Evolutionary conservation across 345 rosid genomes (phyloP).

Genomic region (Raphanus sativus): DNA sequence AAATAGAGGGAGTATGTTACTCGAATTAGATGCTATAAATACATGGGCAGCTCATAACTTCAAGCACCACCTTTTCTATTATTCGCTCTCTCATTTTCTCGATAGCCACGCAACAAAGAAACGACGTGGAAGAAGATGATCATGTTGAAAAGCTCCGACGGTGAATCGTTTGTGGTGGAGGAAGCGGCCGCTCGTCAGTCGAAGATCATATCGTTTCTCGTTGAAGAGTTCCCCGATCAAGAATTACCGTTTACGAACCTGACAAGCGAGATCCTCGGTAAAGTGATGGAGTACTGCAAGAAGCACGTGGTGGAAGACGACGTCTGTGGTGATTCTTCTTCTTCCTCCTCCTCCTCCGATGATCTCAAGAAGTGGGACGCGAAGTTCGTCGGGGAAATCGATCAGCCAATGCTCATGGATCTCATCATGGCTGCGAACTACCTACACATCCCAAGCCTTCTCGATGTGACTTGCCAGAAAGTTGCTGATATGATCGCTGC

Average conservation of each 20-base stretch:
- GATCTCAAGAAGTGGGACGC: slow-evolving; percentile 54
- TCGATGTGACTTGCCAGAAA: slow-evolving; percentile 56
- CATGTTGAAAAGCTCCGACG: slow-evolving; percentile 52
- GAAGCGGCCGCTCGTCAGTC: slow-evolving; percentile 51
- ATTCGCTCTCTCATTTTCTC: background rate
- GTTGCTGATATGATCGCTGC: slow-evolving; percentile 62
- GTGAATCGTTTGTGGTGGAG: slow-evolving; percentile 51
- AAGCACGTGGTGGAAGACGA: slow-evolving; percentile 42
- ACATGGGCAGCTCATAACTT: background rate
- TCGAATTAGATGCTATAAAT: background rate
- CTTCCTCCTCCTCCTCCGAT: slow-evolving; percentile 17
- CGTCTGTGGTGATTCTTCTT: slow-evolving; percentile 15
- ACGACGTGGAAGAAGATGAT: slow-evolving; percentile 33
- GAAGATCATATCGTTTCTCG: slow-evolving; percentile 46
- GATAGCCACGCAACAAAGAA: background rate
- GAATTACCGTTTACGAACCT: slow-evolving; percentile 57
- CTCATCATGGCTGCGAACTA: slow-evolving; percentile 60
- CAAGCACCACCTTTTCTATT: background rate
- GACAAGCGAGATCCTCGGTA: slow-evolving; percentile 47
- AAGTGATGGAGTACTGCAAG: slow-evolving; percentile 62
- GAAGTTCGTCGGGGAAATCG: slow-evolving; percentile 52
- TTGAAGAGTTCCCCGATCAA: slow-evolving; percentile 53
- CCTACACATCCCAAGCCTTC: slow-evolving; percentile 46
- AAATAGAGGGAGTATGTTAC: too few species aligned
- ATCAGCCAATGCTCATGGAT: slow-evolving; percentile 49